Conservation (phyloP, 306 rosid species). For the Crotalaria pallida region DNA sequence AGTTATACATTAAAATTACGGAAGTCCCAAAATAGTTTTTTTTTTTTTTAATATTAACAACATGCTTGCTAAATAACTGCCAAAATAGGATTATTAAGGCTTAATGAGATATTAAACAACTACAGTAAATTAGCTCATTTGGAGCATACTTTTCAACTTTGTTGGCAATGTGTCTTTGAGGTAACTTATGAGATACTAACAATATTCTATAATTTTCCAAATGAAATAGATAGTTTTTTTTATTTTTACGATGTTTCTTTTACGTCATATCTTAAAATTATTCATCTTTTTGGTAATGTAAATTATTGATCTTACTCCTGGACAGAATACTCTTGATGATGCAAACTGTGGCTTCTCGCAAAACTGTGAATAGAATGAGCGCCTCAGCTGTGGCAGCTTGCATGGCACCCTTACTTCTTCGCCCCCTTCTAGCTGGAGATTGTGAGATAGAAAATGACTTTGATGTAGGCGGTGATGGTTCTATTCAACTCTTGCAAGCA, state of each 20-base stretch:
- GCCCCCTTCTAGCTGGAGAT: constrained; percentile 90
- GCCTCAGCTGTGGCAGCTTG: constrained; percentile 96
- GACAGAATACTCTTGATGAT: constrained; percentile 86
- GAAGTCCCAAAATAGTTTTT: neutral
- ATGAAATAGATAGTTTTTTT: too few species aligned
- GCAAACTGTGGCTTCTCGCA: constrained; percentile 71
- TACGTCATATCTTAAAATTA: neutral
- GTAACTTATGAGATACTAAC: neutral
- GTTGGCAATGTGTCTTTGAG: neutral
- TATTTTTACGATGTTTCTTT: neutral
- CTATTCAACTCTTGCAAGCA: constrained; percentile 84
- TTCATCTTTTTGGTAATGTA: neutral
- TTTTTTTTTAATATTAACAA: too few species aligned
- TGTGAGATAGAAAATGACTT: constrained; percentile 87
- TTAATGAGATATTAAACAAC: neutral
- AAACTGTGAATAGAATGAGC: constrained; percentile 85
- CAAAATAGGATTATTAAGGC: neutral
- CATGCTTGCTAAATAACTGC: neutral
- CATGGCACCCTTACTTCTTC: constrained; percentile 97
- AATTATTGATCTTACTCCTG: constrained; percentile 13
- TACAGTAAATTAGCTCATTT: neutral
- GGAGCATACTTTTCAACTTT: neutral
- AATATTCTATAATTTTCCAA: constrained; percentile 7
- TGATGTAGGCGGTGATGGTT: constrained; percentile 86
- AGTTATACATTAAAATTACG: neutral